Percentiles rank a stretch among this genome's conserved stretches.
These are phyloP conservation scores for Botrytis galanthina DNA, from an alignment of 2,329 filamentous ascomycete genomes.

Conservation along the genomic window DNA sequence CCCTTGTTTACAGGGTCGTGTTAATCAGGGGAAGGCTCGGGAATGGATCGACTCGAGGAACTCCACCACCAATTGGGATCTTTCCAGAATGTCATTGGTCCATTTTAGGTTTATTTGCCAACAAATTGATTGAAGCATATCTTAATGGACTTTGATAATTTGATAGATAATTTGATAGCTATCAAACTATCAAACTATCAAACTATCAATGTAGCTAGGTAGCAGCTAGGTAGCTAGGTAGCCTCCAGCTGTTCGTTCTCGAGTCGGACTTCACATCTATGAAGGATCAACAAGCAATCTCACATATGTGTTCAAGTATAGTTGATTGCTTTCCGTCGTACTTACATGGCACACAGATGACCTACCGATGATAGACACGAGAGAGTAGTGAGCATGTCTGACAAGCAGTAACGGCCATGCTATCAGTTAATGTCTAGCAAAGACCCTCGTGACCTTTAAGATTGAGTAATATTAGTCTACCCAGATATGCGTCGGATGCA, in stretches of 20 bases:
- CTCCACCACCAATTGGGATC: neutral
- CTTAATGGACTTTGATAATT: neutral
- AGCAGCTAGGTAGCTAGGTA: neutral
- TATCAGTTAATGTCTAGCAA: neutral
- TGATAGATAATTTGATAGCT: neutral
- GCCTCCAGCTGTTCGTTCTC: neutral
- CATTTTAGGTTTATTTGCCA: conserved; percentile 8
- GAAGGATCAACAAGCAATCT: neutral
- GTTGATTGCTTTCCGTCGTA: neutral
- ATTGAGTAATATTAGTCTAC: neutral
- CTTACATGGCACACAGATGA: neutral
- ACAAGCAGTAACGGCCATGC: neutral
- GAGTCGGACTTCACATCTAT: neutral
- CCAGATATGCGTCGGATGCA: neutral
- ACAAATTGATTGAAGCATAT: neutral
- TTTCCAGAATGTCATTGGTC: conserved; percentile 5
- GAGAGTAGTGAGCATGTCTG: neutral
- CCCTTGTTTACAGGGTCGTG: conserved; percentile 5
- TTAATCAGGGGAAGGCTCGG: conserved; percentile 17
- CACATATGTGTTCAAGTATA: neutral
- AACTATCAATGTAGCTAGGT: too few species aligned
- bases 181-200: too few species aligned
- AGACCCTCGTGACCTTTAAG: neutral
- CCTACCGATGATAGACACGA: neutral
- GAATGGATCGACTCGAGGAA: neutral